phyloP scores from a whole-genome alignment of 108 stramenopile genomes.

The Halocafeteria seosinensis region DNA sequence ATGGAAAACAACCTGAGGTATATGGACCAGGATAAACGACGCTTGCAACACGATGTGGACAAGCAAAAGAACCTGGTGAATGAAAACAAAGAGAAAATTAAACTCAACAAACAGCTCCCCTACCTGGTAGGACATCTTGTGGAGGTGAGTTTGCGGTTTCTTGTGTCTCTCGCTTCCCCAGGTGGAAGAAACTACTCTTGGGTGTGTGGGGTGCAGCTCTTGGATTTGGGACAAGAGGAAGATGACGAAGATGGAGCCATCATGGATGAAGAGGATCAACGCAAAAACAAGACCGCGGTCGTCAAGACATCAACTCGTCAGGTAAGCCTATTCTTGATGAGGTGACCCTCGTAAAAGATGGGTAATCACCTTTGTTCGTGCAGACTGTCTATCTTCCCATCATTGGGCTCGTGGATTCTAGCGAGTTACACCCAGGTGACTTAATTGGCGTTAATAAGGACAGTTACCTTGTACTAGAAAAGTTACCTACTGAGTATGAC shows the following conservation, averaged over 20 bases:
- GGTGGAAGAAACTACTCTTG: background rate
- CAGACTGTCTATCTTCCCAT: conserved; percentile 95
- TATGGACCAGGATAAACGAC: background rate
- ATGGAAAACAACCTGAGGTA: background rate
- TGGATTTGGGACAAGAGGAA: conserved; percentile 64
- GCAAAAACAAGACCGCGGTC: conserved; percentile 32
- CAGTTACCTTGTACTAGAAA: conserved; percentile 93
- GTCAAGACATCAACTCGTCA: conserved; percentile 42
- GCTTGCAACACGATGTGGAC: background rate
- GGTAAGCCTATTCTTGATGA: conserved; percentile 22
- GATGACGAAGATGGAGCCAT: conserved; percentile 47
- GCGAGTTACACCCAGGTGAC: conserved; percentile 85
- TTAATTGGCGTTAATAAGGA: conserved; percentile 99
- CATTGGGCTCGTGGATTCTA: conserved; percentile 83
- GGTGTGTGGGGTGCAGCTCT: conserved; percentile 7
- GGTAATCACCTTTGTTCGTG: conserved; percentile 58
- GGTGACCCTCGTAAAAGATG: conserved; percentile 64
- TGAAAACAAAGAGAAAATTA: conserved; percentile 96
- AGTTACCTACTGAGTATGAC: conserved; percentile 97
- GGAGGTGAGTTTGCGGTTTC: conserved; percentile 31
- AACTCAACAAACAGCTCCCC: conserved; percentile 95
- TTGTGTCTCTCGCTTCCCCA: background rate
- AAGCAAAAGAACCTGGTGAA: conserved; percentile 26
- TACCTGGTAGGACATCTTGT: conserved; percentile 96
- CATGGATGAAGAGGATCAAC: conserved; percentile 20